phyloP scores from a whole-genome alignment of 805 yeast genomes.

The Sugiyamaella chiloensis region DNA sequence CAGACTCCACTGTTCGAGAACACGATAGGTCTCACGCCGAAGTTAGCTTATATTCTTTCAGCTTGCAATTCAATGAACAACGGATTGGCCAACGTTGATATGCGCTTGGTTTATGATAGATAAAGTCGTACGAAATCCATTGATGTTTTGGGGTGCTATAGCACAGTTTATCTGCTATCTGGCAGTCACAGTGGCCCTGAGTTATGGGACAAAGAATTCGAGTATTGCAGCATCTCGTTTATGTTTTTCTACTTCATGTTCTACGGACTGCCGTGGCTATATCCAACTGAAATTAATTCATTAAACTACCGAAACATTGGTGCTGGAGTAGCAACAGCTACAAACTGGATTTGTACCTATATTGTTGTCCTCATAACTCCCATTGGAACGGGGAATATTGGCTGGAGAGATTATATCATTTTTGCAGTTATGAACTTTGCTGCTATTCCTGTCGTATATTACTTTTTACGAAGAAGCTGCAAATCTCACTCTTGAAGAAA shows the following conservation, averaged over 20 bases:
- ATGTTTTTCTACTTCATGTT: background rate
- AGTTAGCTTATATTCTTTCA: no score
- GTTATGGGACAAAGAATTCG: background rate
- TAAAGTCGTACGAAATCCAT: conserved; percentile 7
- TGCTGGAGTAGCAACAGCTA: conserved; percentile 46
- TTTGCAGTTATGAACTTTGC: conserved; percentile 40
- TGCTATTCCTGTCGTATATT: no score
- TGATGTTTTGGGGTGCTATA: background rate
- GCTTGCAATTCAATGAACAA: no score
- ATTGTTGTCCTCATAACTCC: conserved; percentile 53
- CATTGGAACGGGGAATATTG: conserved; percentile 44
- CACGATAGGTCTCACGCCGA: no score
- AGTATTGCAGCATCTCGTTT: background rate
- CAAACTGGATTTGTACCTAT: conserved; percentile 54
- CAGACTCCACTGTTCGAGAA: no score
- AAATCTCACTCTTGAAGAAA: no score
- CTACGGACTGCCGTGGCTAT: conserved; percentile 20
- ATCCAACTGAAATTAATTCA: conserved; percentile 55
- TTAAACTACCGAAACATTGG: conserved; percentile 43
- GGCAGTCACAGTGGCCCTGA: background rate
- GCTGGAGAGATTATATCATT: conserved; percentile 55
- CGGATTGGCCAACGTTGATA: background rate
- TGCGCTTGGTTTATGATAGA: background rate
- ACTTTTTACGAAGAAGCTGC: no score
- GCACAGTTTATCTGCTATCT: background rate